phyloP scores from a whole-genome alignment of 129 eudicot species.

The Flaveria bidentis region DNA sequence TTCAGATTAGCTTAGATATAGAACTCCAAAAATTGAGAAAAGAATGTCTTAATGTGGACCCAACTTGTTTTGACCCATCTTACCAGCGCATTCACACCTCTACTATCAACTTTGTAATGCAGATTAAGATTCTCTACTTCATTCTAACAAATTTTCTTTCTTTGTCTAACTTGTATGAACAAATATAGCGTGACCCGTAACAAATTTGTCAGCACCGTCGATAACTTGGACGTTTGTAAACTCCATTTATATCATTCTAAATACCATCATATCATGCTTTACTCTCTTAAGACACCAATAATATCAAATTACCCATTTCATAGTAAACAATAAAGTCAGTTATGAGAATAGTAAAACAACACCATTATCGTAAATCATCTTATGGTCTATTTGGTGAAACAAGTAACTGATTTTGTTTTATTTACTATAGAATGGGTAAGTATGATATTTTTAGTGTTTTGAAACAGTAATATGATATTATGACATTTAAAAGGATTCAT shows the following conservation, averaged over 20 bases:
- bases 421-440: background rate
- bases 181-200: slow-evolving; percentile 67
- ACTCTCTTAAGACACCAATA: background rate
- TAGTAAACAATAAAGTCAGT: background rate
- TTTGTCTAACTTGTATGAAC: background rate
- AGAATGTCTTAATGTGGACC: too few relatives aligned
- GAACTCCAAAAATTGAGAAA: too few relatives aligned
- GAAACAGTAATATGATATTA: background rate
- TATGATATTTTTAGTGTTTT: background rate
- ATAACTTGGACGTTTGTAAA: slow-evolving; percentile 17
- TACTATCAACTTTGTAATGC: background rate
- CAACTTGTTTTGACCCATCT: too few relatives aligned
- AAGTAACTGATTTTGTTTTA: background rate
- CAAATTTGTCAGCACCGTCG: slow-evolving; percentile 86
- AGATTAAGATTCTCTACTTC: background rate
- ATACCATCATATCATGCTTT: background rate
- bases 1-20: too few relatives aligned
- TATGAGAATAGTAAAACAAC: too few relatives aligned
- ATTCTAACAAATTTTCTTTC: background rate
- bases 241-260: background rate
- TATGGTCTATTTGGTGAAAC: background rate
- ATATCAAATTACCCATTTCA: background rate
- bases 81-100: too few relatives aligned
- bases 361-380: background rate
- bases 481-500: background rate